phyloP scores from a whole-genome alignment of 805 yeast species.

The Candida silvicultrix region DNA sequence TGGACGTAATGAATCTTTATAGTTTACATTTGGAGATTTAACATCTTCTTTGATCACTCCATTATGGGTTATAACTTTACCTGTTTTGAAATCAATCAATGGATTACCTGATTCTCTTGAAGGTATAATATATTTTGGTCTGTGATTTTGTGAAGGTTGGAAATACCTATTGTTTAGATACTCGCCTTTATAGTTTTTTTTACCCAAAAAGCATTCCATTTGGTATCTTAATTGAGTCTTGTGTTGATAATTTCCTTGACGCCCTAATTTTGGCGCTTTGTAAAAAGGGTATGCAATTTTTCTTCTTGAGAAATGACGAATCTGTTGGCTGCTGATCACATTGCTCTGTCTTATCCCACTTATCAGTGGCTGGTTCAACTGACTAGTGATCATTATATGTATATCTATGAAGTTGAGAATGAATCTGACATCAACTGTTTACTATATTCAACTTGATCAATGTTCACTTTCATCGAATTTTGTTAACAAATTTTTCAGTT shows the following conservation, averaged over 20 bases:
- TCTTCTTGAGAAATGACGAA: slow-evolving; percentile 43
- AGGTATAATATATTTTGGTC: slow-evolving; percentile 67
- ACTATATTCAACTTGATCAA: no score
- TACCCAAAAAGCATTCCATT: slow-evolving; percentile 75
- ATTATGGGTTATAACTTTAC: slow-evolving; percentile 21
- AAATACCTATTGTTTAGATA: slow-evolving; percentile 71
- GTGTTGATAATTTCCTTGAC: slow-evolving; percentile 33
- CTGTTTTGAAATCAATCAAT: slow-evolving; percentile 27
- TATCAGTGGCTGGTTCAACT: background rate
- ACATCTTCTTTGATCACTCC: slow-evolving; percentile 10
- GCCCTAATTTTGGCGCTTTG: slow-evolving; percentile 36
- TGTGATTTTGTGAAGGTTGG: slow-evolving; percentile 58
- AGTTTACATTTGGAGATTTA: slow-evolving; percentile 4
- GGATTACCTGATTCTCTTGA: slow-evolving; percentile 38
- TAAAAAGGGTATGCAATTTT: slow-evolving; percentile 48
- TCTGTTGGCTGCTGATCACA: slow-evolving; percentile 29
- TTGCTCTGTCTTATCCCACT: slow-evolving; percentile 4
- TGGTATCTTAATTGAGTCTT: slow-evolving; percentile 54
- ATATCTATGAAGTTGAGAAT: no score
- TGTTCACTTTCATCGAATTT: no score
- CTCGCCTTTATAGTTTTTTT: slow-evolving; percentile 77
- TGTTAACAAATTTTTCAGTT: no score
- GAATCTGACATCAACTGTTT: background rate
- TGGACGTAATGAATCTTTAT: slow-evolving; percentile 47
- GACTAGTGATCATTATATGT: slow-evolving; percentile 2